Conservation (phyloP, 1,284 basidiomycete genomes). For the Moesziomyces parantarcticus region DNA sequence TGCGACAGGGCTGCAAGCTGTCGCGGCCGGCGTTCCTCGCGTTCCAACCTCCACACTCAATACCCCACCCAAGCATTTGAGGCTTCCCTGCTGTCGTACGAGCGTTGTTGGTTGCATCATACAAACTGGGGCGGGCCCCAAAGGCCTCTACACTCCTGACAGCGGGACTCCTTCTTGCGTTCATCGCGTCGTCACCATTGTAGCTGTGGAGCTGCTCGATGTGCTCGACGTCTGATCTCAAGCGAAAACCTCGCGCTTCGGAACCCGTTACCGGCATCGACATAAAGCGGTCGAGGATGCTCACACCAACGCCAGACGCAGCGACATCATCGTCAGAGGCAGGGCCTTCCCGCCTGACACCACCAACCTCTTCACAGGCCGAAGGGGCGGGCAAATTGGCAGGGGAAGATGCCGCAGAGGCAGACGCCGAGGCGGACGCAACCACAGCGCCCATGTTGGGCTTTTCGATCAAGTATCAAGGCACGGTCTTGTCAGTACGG, state of each 20-base stretch:
- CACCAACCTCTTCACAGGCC: background rate
- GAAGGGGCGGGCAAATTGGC: too few relatives aligned
- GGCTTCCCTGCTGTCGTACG: too few relatives aligned
- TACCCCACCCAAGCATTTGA: too few relatives aligned
- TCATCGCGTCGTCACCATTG: too few relatives aligned
- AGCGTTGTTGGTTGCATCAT: too few relatives aligned
- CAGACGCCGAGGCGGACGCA: background rate
- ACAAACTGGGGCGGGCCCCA: too few relatives aligned
- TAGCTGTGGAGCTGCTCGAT: background rate
- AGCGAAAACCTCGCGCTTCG: background rate
- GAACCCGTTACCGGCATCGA: background rate
- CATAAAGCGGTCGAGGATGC: constrained; percentile 9
- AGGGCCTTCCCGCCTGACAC: constrained; percentile 20
- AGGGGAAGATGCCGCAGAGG: background rate
- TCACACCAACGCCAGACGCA: background rate
- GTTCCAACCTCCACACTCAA: too few relatives aligned
- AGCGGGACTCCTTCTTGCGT: too few relatives aligned
- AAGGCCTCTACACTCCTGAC: too few relatives aligned
- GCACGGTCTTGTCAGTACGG: constrained; percentile 35
- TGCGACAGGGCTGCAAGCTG: too few relatives aligned
- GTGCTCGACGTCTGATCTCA: constrained; percentile 1
- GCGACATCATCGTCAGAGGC: constrained; percentile 10
- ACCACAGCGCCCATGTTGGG: constrained; percentile 15
- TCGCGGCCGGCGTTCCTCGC: too few relatives aligned
- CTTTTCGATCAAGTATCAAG: constrained; percentile 53